These are phyloP conservation scores for Hyphodiscus hymeniophilus DNA, from an alignment of 495 filamentous ascomycete genomes.

Conservation along the genomic window DNA sequence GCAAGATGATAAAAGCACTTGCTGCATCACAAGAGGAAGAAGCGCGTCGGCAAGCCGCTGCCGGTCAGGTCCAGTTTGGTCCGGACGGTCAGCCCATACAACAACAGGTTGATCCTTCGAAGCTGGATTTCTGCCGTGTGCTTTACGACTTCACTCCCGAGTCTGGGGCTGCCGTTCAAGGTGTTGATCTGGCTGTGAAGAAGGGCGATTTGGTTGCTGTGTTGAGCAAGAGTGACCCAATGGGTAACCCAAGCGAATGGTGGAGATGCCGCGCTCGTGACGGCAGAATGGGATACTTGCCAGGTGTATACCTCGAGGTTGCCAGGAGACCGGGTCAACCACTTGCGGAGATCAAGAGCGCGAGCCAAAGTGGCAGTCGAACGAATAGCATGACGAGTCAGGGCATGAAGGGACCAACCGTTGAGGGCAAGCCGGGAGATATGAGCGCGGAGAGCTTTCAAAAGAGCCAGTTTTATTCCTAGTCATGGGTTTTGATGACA, in stretches of 20 bases:
- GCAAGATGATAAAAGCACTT: slow-evolving; percentile 80
- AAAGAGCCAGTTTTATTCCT: slow-evolving; percentile 81
- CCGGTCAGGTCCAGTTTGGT: slow-evolving; percentile 30
- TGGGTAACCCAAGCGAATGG: slow-evolving; percentile 90
- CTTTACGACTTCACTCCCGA: slow-evolving; percentile 86
- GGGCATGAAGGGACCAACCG: slow-evolving; percentile 37
- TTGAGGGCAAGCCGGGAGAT: slow-evolving; percentile 53
- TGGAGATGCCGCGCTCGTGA: slow-evolving; percentile 94
- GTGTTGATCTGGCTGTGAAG: slow-evolving; percentile 83
- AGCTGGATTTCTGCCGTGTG: slow-evolving; percentile 91
- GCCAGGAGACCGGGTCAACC: slow-evolving; percentile 46
- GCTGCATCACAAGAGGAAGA: slow-evolving; percentile 78
- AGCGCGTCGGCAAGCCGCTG: slow-evolving; percentile 50
- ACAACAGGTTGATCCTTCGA: slow-evolving; percentile 65
- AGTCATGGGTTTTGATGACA: background rate
- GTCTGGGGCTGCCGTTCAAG: slow-evolving; percentile 47
- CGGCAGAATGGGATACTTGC: slow-evolving; percentile 84
- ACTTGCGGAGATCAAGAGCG: slow-evolving; percentile 41
- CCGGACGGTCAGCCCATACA: slow-evolving; percentile 39
- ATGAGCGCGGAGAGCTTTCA: slow-evolving; percentile 82
- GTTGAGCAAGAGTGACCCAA: slow-evolving; percentile 82
- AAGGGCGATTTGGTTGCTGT: slow-evolving; percentile 96
- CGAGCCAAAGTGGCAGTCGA: slow-evolving; percentile 39
- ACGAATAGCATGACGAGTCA: slow-evolving; percentile 34
- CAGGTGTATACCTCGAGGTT: slow-evolving; percentile 78